Percentiles rank a stretch among this genome's conserved stretches.
These are phyloP conservation scores for Paraconiothyrium brasiliense DNA, from an alignment of 2,329 filamentous ascomycete genomes.

Conservation along the genomic window DNA sequence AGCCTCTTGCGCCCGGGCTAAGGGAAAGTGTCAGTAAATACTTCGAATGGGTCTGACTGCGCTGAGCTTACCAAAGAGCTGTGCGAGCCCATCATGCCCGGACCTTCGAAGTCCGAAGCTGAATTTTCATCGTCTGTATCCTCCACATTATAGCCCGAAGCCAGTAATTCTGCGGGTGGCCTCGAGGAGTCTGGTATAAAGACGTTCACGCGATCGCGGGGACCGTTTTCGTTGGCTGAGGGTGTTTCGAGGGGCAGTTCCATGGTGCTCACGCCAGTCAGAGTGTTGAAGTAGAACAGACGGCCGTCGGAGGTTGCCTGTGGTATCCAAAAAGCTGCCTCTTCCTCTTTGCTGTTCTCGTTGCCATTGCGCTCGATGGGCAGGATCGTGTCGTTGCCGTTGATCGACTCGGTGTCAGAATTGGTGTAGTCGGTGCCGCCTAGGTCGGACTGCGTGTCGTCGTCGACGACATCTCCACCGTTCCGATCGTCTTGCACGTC, in stretches of 20 bases:
- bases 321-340: slow-evolving; percentile 97
- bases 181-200: slow-evolving; percentile 88
- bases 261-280: slow-evolving; percentile 94
- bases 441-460: slow-evolving; percentile 54
- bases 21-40: slow-evolving; percentile 27
- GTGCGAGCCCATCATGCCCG: slow-evolving; percentile 75
- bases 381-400: slow-evolving; percentile 54
- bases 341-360: slow-evolving; percentile 73
- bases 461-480: slow-evolving; percentile 63
- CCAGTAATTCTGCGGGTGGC: slow-evolving; percentile 90
- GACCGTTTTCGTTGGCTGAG: slow-evolving; percentile 81
- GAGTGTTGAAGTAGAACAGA: slow-evolving; percentile 97
- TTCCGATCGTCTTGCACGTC: slow-evolving; percentile 70
- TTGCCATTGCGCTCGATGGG: slow-evolving; percentile 75
- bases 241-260: slow-evolving; percentile 94
- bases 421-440: slow-evolving; percentile 50
- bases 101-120: slow-evolving; percentile 81
- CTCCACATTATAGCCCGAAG: slow-evolving; percentile 81
- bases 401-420: slow-evolving; percentile 58
- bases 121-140: slow-evolving; percentile 91
- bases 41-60: slow-evolving; percentile 10
- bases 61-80: slow-evolving; percentile 70
- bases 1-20: slow-evolving; percentile 63
- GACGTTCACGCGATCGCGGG: slow-evolving; percentile 87
- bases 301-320: slow-evolving; percentile 94